A percentile compares a stretch with the other conserved stretches of the same genome.
phyloP scores from a whole-genome alignment of 2,329 filamentous ascomycete species.

The Gremmenia infestans region DNA sequence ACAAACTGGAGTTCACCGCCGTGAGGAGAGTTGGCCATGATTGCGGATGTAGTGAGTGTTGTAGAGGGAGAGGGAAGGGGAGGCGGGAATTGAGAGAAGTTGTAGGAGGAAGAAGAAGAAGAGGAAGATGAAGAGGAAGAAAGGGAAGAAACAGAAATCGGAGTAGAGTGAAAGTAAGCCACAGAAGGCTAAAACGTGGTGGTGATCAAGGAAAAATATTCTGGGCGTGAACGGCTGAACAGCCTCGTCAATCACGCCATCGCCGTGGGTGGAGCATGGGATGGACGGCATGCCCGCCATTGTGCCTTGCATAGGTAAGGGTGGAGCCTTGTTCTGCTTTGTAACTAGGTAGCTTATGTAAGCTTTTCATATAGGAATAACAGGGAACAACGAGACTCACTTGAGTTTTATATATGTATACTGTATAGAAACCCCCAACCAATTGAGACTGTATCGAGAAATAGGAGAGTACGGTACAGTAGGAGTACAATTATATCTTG shows the following conservation, averaged over 20 bases:
- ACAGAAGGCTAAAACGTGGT: neutral
- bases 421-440: no score
- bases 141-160: no score
- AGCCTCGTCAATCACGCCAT: constrained; percentile 12
- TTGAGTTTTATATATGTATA: no score
- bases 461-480: no score
- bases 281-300: no score
- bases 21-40: constrained; percentile 68
- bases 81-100: constrained; percentile 1
- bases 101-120: constrained; percentile 1
- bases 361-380: no score
- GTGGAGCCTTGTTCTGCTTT: neutral
- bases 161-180: neutral
- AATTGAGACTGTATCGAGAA: no score
- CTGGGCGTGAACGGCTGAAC: neutral
- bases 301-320: neutral
- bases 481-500: no score
- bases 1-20: constrained; percentile 82
- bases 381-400: no score
- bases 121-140: neutral
- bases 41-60: constrained; percentile 20
- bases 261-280: neutral
- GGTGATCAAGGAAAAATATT: constrained; percentile 1
- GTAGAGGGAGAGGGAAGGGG: neutral
- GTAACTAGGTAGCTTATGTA: no score